Evolutionary conservation across 352 stramenopile species (phyloP), one percentile per base, ranked within the genome.

Genomic region (Phytophthora tentaculata): DNA sequence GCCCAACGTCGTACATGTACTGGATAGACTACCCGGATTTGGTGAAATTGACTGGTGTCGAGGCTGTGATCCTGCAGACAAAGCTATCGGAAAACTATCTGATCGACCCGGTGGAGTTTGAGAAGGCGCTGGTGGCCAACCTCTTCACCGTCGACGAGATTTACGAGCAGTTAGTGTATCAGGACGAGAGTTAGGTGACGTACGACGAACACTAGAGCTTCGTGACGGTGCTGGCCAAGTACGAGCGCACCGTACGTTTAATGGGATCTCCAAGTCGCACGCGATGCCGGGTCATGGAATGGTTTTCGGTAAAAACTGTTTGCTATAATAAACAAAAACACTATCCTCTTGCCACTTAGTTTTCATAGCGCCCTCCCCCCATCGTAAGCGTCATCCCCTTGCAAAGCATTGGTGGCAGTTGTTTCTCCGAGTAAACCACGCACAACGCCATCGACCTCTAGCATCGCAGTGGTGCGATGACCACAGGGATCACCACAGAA

Each of bases 21-120:
- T 99, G 96, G 96, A 94, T 98, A 22, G 98, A 87, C 28, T 99
- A 99, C 86, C 96, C 96, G 9, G 95, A 98, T 77, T 99, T 99
- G 79, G 94, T 94, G n/a, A 88, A 91, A 54, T 79, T 99, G 41
- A 90, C 89, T 1, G 91, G 88, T n/a, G 96, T 90, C 2, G 85
- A 89, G 48, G 89, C 95, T 6, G 79, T 98, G 9, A 91, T 98
- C 56, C 76, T 99, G n/a, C 89, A 93, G 66, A 98, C 95, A 2
- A 90, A 74, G 41, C 78, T 94, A 29, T 86, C 94, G 48, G 89
- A 98, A 61, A 56, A 43, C 24, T 65, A 65, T 73, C 69, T 98
- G 58, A 86, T 99, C 49, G 90, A 96, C 56, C 83, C 95, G 3
- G 73, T 84, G 43, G 76, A 78, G 47, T 77, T 99, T 10, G 76